Percentiles rank a stretch among this genome's conserved stretches.
Conservation (phyloP, 129 eudicot genomes). For the Ambrosia artemisiifolia region DNA sequence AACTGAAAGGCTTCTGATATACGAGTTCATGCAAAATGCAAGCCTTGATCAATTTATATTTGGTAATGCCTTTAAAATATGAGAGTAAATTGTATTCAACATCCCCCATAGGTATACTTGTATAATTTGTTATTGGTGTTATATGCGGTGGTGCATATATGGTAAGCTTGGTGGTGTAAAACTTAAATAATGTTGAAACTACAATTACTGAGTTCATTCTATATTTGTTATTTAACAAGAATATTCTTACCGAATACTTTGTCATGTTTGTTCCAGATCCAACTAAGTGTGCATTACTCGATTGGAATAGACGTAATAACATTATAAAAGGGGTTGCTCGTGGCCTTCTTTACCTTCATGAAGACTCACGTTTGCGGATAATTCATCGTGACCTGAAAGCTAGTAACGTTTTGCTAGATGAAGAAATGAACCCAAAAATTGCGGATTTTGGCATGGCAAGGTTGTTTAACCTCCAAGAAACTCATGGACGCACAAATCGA, state of each 20-base stretch:
- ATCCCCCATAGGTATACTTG: neutral
- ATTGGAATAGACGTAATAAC: neutral
- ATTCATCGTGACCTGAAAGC: constrained; percentile 49
- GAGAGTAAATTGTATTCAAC: neutral
- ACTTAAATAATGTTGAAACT: no score
- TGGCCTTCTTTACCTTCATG: constrained; percentile 21
- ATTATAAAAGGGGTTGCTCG: neutral
- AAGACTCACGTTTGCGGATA: constrained; percentile 35
- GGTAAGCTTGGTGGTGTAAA: no score
- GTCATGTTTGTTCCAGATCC: neutral
- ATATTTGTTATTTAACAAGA: no score
- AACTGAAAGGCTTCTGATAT: neutral
- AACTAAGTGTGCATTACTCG: neutral
- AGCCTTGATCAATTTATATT: constrained; percentile 2
- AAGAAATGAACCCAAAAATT: constrained; percentile 39
- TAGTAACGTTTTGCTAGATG: constrained; percentile 42
- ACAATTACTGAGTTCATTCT: no score
- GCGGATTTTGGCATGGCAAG: constrained; percentile 43
- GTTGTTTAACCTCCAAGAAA: constrained; percentile 29
- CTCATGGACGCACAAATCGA: constrained; percentile 10
- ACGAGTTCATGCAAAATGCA: constrained; percentile 2
- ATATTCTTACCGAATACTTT: no score
- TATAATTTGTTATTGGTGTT: no score
- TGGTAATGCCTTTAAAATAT: neutral
- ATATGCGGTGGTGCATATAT: neutral